A percentile compares a stretch with the other conserved stretches of the same genome.
These are phyloP conservation scores for Pulicaria dysenterica DNA, from an alignment of 129 eudicot genomes.

Conservation along the genomic window DNA sequence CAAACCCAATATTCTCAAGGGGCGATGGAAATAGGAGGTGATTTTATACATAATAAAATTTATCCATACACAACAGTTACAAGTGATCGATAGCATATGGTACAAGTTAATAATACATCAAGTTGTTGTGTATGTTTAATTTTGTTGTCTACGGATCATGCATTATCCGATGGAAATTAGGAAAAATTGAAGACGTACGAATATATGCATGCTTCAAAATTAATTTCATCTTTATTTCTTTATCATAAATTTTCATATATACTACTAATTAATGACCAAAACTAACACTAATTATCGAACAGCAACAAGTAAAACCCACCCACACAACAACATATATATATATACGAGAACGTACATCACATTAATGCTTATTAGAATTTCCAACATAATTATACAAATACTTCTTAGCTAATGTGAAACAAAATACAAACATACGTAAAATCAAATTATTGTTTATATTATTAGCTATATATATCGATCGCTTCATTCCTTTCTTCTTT, in stretches of 20 bases:
- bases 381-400: conserved; percentile 23
- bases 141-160: too few relatives aligned
- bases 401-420: conserved; percentile 11
- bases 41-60: too few relatives aligned
- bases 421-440: background rate
- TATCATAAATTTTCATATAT: background rate
- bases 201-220: too few relatives aligned
- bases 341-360: background rate
- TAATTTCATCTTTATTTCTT: background rate
- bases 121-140: too few relatives aligned
- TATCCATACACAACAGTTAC: too few relatives aligned
- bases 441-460: conserved; percentile 14
- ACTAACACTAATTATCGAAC: background rate
- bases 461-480: background rate
- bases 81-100: too few relatives aligned
- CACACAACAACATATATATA: too few relatives aligned
- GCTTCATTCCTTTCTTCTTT: background rate
- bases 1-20: too few relatives aligned
- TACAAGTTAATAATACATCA: too few relatives aligned
- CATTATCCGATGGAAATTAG: too few relatives aligned
- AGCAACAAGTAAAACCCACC: background rate
- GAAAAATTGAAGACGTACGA: too few relatives aligned
- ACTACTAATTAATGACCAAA: background rate
- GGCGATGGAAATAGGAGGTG: too few relatives aligned
- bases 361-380: conserved; percentile 22